phyloP scores from a whole-genome alignment of 306 rosid species.

The Glycyrrhiza uralensis region DNA sequence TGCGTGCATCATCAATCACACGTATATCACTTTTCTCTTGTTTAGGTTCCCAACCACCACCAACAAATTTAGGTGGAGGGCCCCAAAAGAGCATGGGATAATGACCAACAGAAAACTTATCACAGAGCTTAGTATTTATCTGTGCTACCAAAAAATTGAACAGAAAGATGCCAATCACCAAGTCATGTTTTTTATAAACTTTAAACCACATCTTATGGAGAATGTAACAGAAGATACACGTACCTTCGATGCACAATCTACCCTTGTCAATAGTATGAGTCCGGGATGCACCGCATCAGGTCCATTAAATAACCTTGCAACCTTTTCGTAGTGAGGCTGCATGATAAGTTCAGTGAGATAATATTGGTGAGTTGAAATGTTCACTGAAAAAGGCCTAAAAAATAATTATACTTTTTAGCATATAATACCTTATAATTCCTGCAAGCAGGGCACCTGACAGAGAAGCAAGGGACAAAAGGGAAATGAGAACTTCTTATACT shows the following conservation, averaged over 20 bases:
- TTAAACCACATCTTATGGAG: neutral
- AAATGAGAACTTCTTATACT: slow-evolving; percentile 22
- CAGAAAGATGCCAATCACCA: slow-evolving; percentile 39
- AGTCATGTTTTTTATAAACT: slow-evolving; percentile 21
- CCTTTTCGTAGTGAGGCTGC: slow-evolving; percentile 95
- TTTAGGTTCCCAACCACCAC: slow-evolving; percentile 69
- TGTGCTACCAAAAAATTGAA: slow-evolving; percentile 85
- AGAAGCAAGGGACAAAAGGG: slow-evolving; percentile 21
- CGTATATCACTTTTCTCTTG: slow-evolving; percentile 66
- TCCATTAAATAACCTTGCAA: slow-evolving; percentile 96
- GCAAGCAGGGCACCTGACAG: slow-evolving; percentile 95
- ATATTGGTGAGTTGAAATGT: slow-evolving; percentile 11
- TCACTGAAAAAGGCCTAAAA: neutral
- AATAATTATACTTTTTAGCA: neutral
- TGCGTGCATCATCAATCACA: slow-evolving; percentile 60
- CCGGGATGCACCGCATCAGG: slow-evolving; percentile 95
- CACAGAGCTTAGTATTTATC: slow-evolving; percentile 90
- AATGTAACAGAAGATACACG: slow-evolving; percentile 14
- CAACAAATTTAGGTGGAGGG: slow-evolving; percentile 77
- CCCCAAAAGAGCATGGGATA: slow-evolving; percentile 98
- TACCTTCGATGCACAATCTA: slow-evolving; percentile 94
- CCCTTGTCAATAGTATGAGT: slow-evolving; percentile 77
- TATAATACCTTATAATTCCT: slow-evolving; percentile 83
- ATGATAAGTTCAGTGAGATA: slow-evolving; percentile 10
- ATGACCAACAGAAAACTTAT: slow-evolving; percentile 84